Base-by-base conservation (phyloP, 148 eudicot species). In the Amaranthus hypochondriacus region DNA sequence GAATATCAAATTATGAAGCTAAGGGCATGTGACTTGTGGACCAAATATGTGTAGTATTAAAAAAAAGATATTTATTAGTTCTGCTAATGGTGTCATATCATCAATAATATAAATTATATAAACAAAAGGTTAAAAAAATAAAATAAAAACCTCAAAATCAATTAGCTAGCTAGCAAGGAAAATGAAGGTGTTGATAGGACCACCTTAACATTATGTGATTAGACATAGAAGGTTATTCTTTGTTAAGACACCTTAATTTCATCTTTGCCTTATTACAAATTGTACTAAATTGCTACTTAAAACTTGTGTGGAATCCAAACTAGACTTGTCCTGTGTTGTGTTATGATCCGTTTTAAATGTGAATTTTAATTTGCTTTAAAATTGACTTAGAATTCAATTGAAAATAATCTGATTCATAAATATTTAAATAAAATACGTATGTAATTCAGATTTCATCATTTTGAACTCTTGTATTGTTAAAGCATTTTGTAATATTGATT, bases 11-110 rank as follows among this genome's bases (percentile, higher is more conserved):
- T 57, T 72, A 70, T 44, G 47, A 77, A 70, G 69, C 3, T 69
- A n/a, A 21, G 18, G 54, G 81, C 81, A 78, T 79, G 81, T 74
- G 77, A 62, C 43, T 72, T 11, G 81, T 78, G 81, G 81, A 67
- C 77, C 77, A 62, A 62, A 71, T 6, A n/a, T 15, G 15, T 60
- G 2, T 69, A 73, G 66, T 61, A 57, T 68, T 57, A 18, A 21
- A n/a, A 21, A n/a, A 73, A 62, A 79, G 66, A 74, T 55, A 43
- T 63, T 79, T 74, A 74, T 79, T 79, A 74, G 51, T 49, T 56
- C 61, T 52, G 15, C 6, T 78, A 78, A 73, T 78, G 77, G 74
- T 73, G 81, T 69, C 74, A 52, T 54, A 62, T 79, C 74, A 69
- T 47, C 1, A 54, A 28, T 28, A 28, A 28, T 28, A 28, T 28